Evolutionary conservation across 176 grass and related monocot species (phyloP).

Genomic region (Calamus simplicifolius): DNA sequence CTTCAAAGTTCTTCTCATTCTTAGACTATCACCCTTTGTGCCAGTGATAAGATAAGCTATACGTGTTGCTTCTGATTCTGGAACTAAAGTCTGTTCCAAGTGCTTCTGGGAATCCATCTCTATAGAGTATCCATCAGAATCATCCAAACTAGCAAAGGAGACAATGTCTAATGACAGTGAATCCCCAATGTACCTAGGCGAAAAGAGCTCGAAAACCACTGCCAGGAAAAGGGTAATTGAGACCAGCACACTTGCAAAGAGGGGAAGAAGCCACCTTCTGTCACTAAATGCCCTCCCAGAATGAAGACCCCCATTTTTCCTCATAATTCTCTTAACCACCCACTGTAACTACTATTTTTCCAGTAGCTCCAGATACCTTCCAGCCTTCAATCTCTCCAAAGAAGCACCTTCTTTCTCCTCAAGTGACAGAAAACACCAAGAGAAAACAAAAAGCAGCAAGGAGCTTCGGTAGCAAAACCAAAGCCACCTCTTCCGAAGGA

Average conservation of each 20-base stretch:
- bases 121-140: not conserved
- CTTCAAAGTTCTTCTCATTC: constrained; percentile 78
- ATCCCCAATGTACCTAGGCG: constrained; percentile 30
- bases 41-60: constrained; percentile 87
- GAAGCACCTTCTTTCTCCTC: no score
- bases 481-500: no score
- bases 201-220: constrained; percentile 54
- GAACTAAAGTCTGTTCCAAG: constrained; percentile 22
- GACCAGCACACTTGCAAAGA: constrained; percentile 63
- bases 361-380: not conserved
- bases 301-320: constrained; percentile 50
- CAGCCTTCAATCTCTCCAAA: not conserved
- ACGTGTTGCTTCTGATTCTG: constrained; percentile 43
- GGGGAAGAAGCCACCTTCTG: constrained; percentile 77
- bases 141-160: constrained; percentile 43
- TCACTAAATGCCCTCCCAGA: constrained; percentile 56
- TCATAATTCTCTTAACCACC: constrained; percentile 31
- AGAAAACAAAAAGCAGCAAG: no score
- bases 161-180: constrained; percentile 46
- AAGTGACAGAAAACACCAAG: no score
- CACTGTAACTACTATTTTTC: not conserved
- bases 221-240: constrained; percentile 57
- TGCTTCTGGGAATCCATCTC: constrained; percentile 23
- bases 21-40: constrained; percentile 76
- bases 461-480: no score